phyloP scores from a whole-genome alignment of 2,329 filamentous ascomycete genomes.

The Tolypocladium sp. region DNA sequence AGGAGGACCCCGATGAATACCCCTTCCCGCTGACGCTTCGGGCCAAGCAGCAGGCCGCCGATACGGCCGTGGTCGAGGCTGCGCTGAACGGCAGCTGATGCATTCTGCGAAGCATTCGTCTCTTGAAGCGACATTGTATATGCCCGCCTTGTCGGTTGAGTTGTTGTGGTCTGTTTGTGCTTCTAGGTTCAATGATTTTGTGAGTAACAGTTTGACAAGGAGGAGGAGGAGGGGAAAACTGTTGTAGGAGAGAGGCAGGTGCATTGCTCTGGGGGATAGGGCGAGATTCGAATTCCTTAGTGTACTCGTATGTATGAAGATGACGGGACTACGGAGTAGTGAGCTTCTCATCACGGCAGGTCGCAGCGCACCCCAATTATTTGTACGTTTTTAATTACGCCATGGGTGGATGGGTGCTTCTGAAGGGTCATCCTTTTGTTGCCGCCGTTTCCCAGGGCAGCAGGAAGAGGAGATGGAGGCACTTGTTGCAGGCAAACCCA shows the following conservation, averaged over 20 bases:
- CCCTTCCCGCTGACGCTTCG: slow-evolving; percentile 50
- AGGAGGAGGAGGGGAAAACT: neutral
- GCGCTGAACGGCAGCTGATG: slow-evolving; percentile 10
- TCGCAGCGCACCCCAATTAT: neutral
- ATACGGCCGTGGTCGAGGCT: slow-evolving; percentile 12
- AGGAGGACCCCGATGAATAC: slow-evolving; percentile 79
- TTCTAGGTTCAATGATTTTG: neutral
- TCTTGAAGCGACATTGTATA: neutral
- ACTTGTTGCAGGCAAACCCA: too few species aligned
- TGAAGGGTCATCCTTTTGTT: neutral
- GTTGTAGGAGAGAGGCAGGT: neutral
- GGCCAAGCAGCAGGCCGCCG: slow-evolving; percentile 34
- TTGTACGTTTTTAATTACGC: neutral
- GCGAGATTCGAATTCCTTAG: neutral
- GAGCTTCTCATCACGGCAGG: neutral
- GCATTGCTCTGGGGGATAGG: neutral
- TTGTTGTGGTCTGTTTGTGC: neutral
- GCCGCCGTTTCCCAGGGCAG: neutral
- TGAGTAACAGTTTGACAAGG: neutral
- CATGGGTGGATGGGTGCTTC: neutral
- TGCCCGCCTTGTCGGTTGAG: neutral
- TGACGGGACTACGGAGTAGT: neutral
- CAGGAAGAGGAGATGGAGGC: neutral
- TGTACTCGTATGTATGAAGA: neutral
- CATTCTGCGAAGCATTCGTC: neutral